These are phyloP conservation scores for Austroboletus festivus DNA, from an alignment of 768 basidiomycete species.

Conservation along the genomic window DNA sequence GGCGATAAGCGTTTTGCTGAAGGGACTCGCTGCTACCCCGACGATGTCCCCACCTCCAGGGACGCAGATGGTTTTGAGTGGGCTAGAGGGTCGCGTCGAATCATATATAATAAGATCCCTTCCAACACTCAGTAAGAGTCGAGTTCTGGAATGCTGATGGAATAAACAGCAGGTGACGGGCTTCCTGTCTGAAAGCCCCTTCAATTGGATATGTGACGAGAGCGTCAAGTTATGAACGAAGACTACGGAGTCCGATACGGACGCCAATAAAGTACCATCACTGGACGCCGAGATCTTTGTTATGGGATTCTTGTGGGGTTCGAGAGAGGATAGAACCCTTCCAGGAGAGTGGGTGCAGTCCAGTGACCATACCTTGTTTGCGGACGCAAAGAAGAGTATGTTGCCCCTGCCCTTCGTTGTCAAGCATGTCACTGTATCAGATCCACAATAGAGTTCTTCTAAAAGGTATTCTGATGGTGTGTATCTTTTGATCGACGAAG, in stretches of 20 bases:
- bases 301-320: slow-evolving; percentile 48
- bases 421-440: slow-evolving; percentile 30
- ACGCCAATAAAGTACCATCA: slow-evolving; percentile 55
- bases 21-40: slow-evolving; percentile 63
- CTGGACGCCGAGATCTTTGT: slow-evolving; percentile 57
- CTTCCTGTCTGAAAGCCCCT: slow-evolving; percentile 44
- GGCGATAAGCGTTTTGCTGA: slow-evolving; percentile 70
- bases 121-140: slow-evolving; percentile 53
- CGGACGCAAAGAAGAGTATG: slow-evolving; percentile 47
- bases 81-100: slow-evolving; percentile 52
- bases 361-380: slow-evolving; percentile 46
- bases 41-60: slow-evolving; percentile 51
- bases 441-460: slow-evolving; percentile 39
- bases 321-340: slow-evolving; percentile 47
- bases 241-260: slow-evolving; percentile 48
- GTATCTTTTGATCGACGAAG: slow-evolving; percentile 50
- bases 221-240: slow-evolving; percentile 60
- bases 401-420: slow-evolving; percentile 33
- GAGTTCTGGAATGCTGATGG: slow-evolving; percentile 60
- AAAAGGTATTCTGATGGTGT: slow-evolving; percentile 44
- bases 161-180: slow-evolving; percentile 53
- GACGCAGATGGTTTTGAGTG: slow-evolving; percentile 50
- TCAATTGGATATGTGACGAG: slow-evolving; percentile 52
- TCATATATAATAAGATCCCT: slow-evolving; percentile 61
- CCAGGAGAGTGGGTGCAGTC: slow-evolving; percentile 41